Conservation (phyloP, 768 basidiomycete species). For the Lanmaoa rubissima region DNA sequence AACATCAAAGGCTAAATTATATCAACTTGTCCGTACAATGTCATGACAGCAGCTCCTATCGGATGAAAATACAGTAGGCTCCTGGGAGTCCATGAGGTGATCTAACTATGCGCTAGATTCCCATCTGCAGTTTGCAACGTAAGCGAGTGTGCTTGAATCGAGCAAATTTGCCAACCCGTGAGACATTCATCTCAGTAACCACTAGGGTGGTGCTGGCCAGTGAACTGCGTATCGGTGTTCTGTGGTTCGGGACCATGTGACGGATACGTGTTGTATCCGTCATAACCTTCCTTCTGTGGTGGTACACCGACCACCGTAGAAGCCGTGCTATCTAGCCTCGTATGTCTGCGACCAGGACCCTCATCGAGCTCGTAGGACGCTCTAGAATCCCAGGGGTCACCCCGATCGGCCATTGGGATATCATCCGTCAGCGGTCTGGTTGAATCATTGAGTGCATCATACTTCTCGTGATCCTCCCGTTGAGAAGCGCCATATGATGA, state of each 20-base stretch:
- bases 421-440: constrained; percentile 52
- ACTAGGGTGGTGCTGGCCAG: constrained; percentile 44
- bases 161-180: background rate
- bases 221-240: constrained; percentile 31
- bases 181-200: constrained; percentile 30
- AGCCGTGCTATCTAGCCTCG: constrained; percentile 56
- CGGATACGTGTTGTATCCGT: constrained; percentile 23
- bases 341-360: constrained; percentile 43
- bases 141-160: background rate
- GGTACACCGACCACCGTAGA: constrained; percentile 55
- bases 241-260: constrained; percentile 33
- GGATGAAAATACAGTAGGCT: constrained; percentile 1
- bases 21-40: constrained; percentile 1
- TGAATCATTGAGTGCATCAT: constrained; percentile 67
- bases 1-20: background rate
- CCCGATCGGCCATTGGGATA: constrained; percentile 62
- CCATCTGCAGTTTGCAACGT: background rate
- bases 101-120: background rate
- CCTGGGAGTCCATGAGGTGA: constrained; percentile 8
- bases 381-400: constrained; percentile 70
- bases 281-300: constrained; percentile 44
- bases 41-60: background rate
- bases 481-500: constrained; percentile 71
- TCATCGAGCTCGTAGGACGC: constrained; percentile 43
- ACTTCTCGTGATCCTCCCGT: constrained; percentile 77